phyloP scores from a whole-genome alignment of 768 basidiomycete species.

The Boletus vermiculosoides region DNA sequence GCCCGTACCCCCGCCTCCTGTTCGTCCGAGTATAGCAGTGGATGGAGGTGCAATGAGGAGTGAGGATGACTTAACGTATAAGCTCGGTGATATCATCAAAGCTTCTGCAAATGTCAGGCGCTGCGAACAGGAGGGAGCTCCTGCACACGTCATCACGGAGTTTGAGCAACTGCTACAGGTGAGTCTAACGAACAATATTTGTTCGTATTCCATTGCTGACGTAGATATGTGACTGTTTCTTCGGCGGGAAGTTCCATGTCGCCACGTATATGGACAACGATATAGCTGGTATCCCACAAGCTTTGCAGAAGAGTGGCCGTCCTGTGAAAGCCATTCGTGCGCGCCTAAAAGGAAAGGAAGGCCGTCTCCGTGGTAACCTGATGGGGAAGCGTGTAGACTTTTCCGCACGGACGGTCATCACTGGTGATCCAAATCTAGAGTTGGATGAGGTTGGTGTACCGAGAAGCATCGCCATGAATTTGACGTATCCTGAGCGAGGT shows the following conservation, averaged over 20 bases:
- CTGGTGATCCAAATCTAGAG: constrained; percentile 96
- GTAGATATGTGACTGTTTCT: not conserved
- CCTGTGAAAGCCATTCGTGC: constrained; percentile 98
- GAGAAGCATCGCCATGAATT: constrained; percentile 91
- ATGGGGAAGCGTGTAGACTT: constrained; percentile 99
- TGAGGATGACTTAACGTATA: constrained; percentile 98
- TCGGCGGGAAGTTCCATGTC: constrained; percentile 77
- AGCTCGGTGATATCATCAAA: constrained; percentile 95
- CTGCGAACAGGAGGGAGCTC: constrained; percentile 95
- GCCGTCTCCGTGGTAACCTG: constrained; percentile 93
- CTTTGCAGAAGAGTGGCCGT: constrained; percentile 94
- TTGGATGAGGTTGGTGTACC: constrained; percentile 98
- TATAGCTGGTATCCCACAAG: constrained; percentile 96
- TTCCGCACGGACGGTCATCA: constrained; percentile 98
- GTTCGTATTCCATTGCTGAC: not conserved
- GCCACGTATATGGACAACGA: constrained; percentile 99
- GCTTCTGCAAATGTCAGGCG: constrained; percentile 88
- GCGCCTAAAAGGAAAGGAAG: constrained; percentile 97
- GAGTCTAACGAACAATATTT: constrained; percentile 17
- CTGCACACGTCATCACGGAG: constrained; percentile 92
- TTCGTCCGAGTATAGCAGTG: constrained; percentile 95
- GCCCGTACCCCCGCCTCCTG: constrained; percentile 96
- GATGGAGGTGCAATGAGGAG: constrained; percentile 96
- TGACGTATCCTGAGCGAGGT: constrained; percentile 98
- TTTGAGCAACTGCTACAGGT: constrained; percentile 96